Evolutionary conservation across 2,329 filamentous ascomycete genomes (phyloP), one percentile per base, ranked within the genome.

Genomic region (Talaromyces sp.): DNA sequence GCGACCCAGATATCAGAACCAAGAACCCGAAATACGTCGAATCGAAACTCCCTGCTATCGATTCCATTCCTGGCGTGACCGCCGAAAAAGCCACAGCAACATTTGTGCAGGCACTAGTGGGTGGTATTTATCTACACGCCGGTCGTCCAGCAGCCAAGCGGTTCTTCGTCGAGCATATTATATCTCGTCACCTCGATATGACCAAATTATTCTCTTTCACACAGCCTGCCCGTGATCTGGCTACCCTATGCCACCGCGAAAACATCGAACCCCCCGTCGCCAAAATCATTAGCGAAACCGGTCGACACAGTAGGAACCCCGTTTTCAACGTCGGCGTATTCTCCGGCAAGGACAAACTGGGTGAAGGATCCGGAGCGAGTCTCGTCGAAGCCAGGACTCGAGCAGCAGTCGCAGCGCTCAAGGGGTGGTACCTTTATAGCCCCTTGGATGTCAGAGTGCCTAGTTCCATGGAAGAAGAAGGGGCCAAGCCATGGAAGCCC

Each of bases 351-450:
- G 93, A 99, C 75, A 93, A 95, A 83, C 82, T 99, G 46, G 95
- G 93, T 62, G 93, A 99, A 80, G 95, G 88, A n/a, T 84, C 88
- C 21, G 95, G 90, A 25, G 81, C 88, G 56, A 93, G 85, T 76
- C 80, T 98, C 62, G 83, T 92, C 67, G 85, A 92, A 70, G 93
- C 90, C 35, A 86, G 91, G 66, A 83, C 85, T 66, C 85, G 91
- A 75, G 95, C 95, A 21, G 87, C 91, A 40, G 93, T 96, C 71
- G 88, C 89, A 66, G 88, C 92, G 18, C 82, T 99, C 72, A 96
- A 96, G 82, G 84, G 88, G 5, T 99, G 95, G 95, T 99, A 99
- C 77, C 82, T 99, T 60, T 99, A 99, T 81, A 93, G 88, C 75
- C 93, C 95, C 1, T 72, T 84, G 68, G 79, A 85, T 66, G 84